phyloP scores from a whole-genome alignment of 352 stramenopile genomes.

The Pythium monospermum region DNA sequence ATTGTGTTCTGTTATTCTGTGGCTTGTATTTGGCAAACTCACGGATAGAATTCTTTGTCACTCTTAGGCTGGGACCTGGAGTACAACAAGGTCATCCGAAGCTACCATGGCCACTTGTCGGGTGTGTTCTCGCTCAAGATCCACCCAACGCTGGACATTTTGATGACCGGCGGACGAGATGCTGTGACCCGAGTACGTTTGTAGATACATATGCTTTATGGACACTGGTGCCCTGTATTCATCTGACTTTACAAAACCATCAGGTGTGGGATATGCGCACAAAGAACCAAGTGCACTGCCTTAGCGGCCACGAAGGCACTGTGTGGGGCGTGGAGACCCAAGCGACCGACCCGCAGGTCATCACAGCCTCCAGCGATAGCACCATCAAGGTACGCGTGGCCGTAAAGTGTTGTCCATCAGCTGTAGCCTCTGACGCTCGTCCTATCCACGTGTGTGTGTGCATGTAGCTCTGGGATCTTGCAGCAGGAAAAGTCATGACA shows the following conservation, averaged over 20 bases:
- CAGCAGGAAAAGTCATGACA: conserved; percentile 96
- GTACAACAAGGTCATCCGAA: conserved; percentile 99
- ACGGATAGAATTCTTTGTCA: neutral
- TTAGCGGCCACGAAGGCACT: conserved; percentile 96
- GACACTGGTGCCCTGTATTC: no score
- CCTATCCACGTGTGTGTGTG: no score
- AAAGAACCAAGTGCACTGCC: conserved; percentile 96
- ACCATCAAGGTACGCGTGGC: conserved; percentile 84
- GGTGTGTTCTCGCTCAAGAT: conserved; percentile 97
- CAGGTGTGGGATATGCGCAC: conserved; percentile 99
- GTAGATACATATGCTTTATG: no score
- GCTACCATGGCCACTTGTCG: conserved; percentile 99
- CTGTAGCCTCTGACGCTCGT: neutral
- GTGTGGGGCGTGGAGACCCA: conserved; percentile 95
- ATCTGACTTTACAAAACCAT: no score
- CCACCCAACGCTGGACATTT: conserved; percentile 97
- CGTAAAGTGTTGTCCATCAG: neutral
- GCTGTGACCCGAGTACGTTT: conserved; percentile 68
- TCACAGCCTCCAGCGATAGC: conserved; percentile 90
- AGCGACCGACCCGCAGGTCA: conserved; percentile 94
- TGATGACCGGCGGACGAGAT: conserved; percentile 96
- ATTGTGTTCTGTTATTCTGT: neutral
- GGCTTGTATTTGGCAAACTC: neutral
- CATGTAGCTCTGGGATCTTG: conserved; percentile 95
- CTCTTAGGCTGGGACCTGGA: conserved; percentile 96